phyloP scores from a whole-genome alignment of 2,329 filamentous ascomycete species.

The Diaporthe sp. region DNA sequence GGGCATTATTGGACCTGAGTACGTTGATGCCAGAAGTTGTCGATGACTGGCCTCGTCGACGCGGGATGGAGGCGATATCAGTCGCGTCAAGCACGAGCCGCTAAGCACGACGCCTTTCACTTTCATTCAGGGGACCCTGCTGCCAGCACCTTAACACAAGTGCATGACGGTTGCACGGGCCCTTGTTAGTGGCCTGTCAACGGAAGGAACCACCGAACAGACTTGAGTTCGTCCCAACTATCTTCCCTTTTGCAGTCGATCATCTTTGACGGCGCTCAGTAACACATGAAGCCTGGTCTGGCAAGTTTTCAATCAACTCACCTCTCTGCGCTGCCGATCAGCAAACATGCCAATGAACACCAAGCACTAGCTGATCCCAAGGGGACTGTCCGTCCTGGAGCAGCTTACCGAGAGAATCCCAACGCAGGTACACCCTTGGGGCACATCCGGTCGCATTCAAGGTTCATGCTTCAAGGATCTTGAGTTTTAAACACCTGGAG shows the following conservation, averaged over 20 bases:
- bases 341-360: no score
- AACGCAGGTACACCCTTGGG: neutral
- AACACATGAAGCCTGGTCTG: neutral
- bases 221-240: neutral
- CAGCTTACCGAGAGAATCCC: neutral
- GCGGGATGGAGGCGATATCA: neutral
- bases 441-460: neutral
- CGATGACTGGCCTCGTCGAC: neutral
- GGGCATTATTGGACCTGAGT: neutral
- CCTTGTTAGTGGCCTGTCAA: neutral
- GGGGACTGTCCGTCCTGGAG: neutral
- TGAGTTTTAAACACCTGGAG: neutral
- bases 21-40: neutral
- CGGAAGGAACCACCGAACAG: neutral
- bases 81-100: slow-evolving; percentile 3
- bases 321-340: neutral
- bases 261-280: neutral
- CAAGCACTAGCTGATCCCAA: neutral
- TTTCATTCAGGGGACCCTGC: neutral
- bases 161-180: neutral
- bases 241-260: neutral
- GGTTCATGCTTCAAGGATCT: neutral
- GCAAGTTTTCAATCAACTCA: no score
- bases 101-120: neutral
- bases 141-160: neutral